A percentile compares a stretch with the other conserved stretches of the same genome.
Evolutionary conservation across 495 filamentous ascomycete genomes (phyloP).

Genomic region (Neurospora sp.): DNA sequence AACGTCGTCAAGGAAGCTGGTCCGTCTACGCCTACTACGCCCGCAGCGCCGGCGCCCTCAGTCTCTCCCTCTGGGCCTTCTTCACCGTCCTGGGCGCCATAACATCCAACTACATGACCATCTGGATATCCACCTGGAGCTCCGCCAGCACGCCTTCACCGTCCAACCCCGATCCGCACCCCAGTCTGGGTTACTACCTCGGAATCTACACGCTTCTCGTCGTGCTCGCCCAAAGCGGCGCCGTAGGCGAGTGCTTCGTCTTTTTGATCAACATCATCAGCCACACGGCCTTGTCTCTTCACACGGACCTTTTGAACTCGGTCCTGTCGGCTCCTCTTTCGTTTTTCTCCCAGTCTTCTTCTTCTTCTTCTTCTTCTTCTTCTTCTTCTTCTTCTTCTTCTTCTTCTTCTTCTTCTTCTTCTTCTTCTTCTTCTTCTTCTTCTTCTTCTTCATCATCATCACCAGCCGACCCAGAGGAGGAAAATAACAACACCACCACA

Average conservation of each 20-base stretch:
- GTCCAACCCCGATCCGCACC: constrained; percentile 25
- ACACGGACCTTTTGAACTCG: constrained; percentile 3
- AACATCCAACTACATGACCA: neutral
- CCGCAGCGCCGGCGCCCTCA: neutral
- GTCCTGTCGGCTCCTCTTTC: neutral
- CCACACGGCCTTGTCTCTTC: constrained; percentile 5
- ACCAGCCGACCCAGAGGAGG: no score
- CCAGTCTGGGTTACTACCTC: constrained; percentile 39
- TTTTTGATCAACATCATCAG: constrained; percentile 5
- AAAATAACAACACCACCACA: neutral
- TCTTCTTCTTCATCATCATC: no score
- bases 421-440: neutral
- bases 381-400: no score
- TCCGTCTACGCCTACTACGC: constrained; percentile 7
- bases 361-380: no score
- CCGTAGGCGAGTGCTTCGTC: neutral
- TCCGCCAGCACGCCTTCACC: neutral
- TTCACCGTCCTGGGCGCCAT: constrained; percentile 2
- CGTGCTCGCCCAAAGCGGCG: constrained; percentile 5
- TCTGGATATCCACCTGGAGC: neutral
- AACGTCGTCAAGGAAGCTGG: constrained; percentile 3
- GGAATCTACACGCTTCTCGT: constrained; percentile 47
- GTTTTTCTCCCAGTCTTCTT: neutral
- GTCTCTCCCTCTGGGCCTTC: constrained; percentile 1
- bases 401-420: neutral